Base-by-base conservation (phyloP, 2,329 filamentous ascomycete genomes). In the Neurospora crassa region DNA sequence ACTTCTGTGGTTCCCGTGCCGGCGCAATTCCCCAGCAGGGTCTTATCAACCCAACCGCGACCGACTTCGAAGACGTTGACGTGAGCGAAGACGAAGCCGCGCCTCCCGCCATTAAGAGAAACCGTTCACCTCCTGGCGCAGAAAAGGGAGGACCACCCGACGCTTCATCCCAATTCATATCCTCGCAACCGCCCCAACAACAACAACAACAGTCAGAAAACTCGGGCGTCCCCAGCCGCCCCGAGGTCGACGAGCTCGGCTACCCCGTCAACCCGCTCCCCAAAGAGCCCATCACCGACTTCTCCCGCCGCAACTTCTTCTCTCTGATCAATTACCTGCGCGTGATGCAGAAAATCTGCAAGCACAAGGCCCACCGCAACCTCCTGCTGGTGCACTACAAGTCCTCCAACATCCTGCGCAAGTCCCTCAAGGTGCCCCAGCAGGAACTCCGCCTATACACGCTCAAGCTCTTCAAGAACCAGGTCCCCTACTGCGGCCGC, bases 381-480 rank as follows among this genome's bases (percentile, higher is more conserved):
- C 86, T 99, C 16, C 87, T 98, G 68, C 89, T 99, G 69, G 94
- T 99, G 43, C 92, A 95, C 78, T 98, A 97, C 85, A 98, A 98
- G 82, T 96, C 92, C 68, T 94, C 91, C 71, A 93, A 93, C 72
- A 97, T 97, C 76, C 87, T 99, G 37, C 92, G 94, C 76, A 97
- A 97, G 80, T 91, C 92, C 6, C 88, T 99, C 18, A 95, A 96
- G 76, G 91, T 97, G 29, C 95, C 95, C 0, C 93, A 99, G 78
- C 91, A 90, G 1, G 88, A 93, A 77, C 86, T 99, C 53, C 90
- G 96, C 6, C 89, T 97, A 63, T 98, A 98, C 83, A 97, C 96
- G 0, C 88, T 99, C 76, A 99, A 99, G 82, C 87, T 99, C 0
- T 98, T 98, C 89, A 99, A 99, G 82, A 96, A 94, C 73, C 96